Conservation (phyloP, 1,139 yeast species). For the Pichia sp. region DNA sequence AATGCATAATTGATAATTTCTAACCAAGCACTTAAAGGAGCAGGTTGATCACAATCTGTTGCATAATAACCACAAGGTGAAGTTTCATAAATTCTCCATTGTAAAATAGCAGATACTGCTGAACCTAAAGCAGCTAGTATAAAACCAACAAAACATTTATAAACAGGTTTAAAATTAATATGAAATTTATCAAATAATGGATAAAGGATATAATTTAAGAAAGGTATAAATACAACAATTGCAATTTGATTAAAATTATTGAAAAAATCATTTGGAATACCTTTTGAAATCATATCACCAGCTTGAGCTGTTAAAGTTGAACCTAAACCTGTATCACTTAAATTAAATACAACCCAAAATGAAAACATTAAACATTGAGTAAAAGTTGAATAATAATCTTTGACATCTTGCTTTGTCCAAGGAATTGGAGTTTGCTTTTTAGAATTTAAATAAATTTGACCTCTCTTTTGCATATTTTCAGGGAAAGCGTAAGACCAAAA, state of each 20-base stretch:
- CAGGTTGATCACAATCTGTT: slow-evolving; percentile 33
- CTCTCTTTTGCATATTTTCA: slow-evolving; percentile 38
- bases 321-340: slow-evolving; percentile 59
- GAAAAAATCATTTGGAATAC: slow-evolving; percentile 66
- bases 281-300: slow-evolving; percentile 55
- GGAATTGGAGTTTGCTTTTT: slow-evolving; percentile 29
- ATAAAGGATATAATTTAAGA: slow-evolving; percentile 48
- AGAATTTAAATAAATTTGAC: slow-evolving; percentile 21
- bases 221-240: slow-evolving; percentile 55
- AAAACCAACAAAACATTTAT: slow-evolving; percentile 59
- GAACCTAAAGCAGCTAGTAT: slow-evolving; percentile 61
- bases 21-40: slow-evolving; percentile 53
- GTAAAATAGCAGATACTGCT: slow-evolving; percentile 78
- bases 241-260: slow-evolving; percentile 62
- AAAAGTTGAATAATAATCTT: slow-evolving; percentile 50
- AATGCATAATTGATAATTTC: slow-evolving; percentile 45
- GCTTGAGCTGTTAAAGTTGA: slow-evolving; percentile 57
- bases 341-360: slow-evolving; percentile 52
- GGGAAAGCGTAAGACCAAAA: slow-evolving; percentile 58
- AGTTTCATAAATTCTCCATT: slow-evolving; percentile 62
- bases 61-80: slow-evolving; percentile 77
- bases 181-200: slow-evolving; percentile 47
- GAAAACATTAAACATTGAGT: slow-evolving; percentile 53
- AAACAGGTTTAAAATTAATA: slow-evolving; percentile 35
- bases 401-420: slow-evolving; percentile 53